Conservation (phyloP, 2,329 filamentous ascomycete species). For the Coniochaeta sp. region DNA sequence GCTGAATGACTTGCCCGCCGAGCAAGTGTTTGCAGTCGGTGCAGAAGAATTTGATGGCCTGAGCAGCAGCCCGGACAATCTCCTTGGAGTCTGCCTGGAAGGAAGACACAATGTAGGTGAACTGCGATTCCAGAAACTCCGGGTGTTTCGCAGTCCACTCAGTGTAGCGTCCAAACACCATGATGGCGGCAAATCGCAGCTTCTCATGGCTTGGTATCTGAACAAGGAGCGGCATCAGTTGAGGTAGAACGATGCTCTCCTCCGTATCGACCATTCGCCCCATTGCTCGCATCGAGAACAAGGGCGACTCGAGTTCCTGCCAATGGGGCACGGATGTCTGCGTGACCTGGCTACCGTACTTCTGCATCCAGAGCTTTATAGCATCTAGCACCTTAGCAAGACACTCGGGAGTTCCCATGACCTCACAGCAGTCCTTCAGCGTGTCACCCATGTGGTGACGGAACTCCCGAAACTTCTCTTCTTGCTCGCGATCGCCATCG, state of each 20-base stretch:
- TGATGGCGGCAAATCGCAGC: slow-evolving; percentile 95
- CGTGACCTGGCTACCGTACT: slow-evolving; percentile 69
- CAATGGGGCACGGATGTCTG: slow-evolving; percentile 77
- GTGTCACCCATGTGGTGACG: slow-evolving; percentile 96
- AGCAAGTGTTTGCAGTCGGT: slow-evolving; percentile 87
- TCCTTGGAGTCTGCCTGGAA: slow-evolving; percentile 86
- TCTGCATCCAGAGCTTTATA: slow-evolving; percentile 82
- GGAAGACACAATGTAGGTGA: slow-evolving; percentile 90
- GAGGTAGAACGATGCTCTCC: slow-evolving; percentile 78
- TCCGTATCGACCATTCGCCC: slow-evolving; percentile 91
- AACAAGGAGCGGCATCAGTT: slow-evolving; percentile 87
- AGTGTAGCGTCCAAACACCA: slow-evolving; percentile 93
- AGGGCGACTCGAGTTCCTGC: slow-evolving; percentile 90
- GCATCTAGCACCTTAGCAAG: slow-evolving; percentile 79
- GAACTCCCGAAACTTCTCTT: slow-evolving; percentile 96
- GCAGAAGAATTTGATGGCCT: slow-evolving; percentile 96
- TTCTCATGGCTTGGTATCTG: slow-evolving; percentile 96
- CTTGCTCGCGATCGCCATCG: slow-evolving; percentile 88
- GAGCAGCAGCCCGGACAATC: slow-evolving; percentile 81
- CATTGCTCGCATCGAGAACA: slow-evolving; percentile 94
- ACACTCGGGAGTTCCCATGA: slow-evolving; percentile 89
- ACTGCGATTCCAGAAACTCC: slow-evolving; percentile 83
- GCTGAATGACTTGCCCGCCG: slow-evolving; percentile 71
- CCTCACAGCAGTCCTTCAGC: slow-evolving; percentile 92
- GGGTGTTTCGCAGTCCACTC: slow-evolving; percentile 96